These are phyloP conservation scores for Saturnispora diversa DNA, from an alignment of 805 yeast species.

Conservation along the genomic window DNA sequence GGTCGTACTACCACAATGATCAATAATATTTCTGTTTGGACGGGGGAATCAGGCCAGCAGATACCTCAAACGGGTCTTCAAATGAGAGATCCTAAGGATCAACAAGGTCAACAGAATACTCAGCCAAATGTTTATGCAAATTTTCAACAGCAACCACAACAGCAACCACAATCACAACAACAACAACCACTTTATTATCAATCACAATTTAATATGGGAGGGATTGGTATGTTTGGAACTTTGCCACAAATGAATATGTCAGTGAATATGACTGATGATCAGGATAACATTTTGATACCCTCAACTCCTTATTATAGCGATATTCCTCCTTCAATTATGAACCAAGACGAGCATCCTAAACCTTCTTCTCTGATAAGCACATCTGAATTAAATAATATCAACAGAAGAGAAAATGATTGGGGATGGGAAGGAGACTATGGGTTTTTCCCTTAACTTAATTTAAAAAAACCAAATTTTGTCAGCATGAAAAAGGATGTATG, in stretches of 20 bases:
- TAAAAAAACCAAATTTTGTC: neutral
- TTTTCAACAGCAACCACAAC: slow-evolving; percentile 10
- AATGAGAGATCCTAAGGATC: slow-evolving; percentile 18
- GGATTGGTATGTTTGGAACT: too few relatives aligned
- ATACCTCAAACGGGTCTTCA: slow-evolving; percentile 31
- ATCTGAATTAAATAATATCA: neutral
- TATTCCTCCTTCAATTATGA: neutral
- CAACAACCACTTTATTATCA: slow-evolving; percentile 2
- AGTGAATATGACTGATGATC: neutral
- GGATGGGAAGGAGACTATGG: slow-evolving; percentile 7
- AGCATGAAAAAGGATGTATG: too few relatives aligned
- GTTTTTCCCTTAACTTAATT: slow-evolving; percentile 5
- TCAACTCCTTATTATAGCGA: slow-evolving; percentile 8
- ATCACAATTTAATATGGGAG: too few relatives aligned
- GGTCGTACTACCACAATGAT: slow-evolving; percentile 54
- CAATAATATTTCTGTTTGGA: slow-evolving; percentile 54
- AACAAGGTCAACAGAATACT: neutral
- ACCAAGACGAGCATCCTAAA: neutral
- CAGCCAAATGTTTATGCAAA: neutral
- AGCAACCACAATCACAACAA: neutral
- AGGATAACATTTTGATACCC: slow-evolving; percentile 4
- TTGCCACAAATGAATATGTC: slow-evolving; percentile 1
- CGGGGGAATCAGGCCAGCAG: slow-evolving; percentile 40
- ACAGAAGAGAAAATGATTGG: slow-evolving; percentile 1
- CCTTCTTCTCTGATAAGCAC: neutral